These are phyloP conservation scores for Hyphopichia wangnamkhiaoensis DNA, from an alignment of 1,139 yeast species.

Conservation along the genomic window DNA sequence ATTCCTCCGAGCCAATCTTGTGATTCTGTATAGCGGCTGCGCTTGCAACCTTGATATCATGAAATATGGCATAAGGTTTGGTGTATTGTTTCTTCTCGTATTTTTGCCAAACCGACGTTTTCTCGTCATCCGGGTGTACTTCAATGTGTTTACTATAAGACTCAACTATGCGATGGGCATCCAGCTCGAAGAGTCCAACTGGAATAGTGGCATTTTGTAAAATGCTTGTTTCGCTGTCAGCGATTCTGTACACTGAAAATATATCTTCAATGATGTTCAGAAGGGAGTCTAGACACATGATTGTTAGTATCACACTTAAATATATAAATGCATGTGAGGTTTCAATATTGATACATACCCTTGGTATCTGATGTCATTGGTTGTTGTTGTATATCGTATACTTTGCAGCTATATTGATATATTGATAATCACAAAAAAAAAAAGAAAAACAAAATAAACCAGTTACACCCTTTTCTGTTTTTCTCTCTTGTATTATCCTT, in stretches of 20 bases:
- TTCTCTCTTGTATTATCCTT: too few species aligned
- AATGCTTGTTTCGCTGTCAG: slow-evolving; percentile 35
- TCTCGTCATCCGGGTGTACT: slow-evolving; percentile 18
- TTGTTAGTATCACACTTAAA: not conserved
- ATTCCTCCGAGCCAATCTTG: slow-evolving; percentile 57
- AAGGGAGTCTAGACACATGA: not conserved
- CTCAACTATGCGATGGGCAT: slow-evolving; percentile 41
- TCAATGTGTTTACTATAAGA: slow-evolving; percentile 40
- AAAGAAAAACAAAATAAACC: too few species aligned
- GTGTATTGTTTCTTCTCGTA: slow-evolving; percentile 33
- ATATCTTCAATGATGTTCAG: slow-evolving; percentile 13
- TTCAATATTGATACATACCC: too few species aligned
- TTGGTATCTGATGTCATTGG: too few species aligned
- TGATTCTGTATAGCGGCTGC: slow-evolving; percentile 49
- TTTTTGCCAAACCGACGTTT: slow-evolving; percentile 23
- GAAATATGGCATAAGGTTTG: slow-evolving; percentile 58
- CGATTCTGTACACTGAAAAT: slow-evolving; percentile 28
- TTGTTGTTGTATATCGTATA: too few species aligned
- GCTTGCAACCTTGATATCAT: slow-evolving; percentile 71
- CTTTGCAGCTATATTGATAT: too few species aligned
- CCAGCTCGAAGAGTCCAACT: slow-evolving; percentile 43
- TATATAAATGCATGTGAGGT: not conserved
- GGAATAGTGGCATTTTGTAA: slow-evolving; percentile 45
- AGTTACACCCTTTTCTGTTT: too few species aligned
- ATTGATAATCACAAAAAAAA: too few species aligned